Evolutionary conservation across 2,329 filamentous ascomycete species (phyloP).

Genomic region (Didymellaceae sp.): DNA sequence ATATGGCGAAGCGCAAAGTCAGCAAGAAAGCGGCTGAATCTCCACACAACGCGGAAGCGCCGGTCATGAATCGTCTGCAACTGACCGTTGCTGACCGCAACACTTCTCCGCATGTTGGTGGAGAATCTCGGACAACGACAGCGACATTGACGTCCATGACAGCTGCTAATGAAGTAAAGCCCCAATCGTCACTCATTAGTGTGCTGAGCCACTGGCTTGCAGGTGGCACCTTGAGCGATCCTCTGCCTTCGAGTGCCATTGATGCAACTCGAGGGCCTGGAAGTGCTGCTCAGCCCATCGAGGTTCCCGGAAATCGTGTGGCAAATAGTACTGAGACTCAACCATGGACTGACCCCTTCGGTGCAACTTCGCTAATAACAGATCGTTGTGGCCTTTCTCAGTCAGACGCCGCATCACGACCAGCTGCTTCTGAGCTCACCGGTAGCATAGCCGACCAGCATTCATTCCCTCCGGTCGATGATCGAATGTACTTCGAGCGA

Average conservation of each 20-base stretch:
- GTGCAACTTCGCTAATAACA: neutral
- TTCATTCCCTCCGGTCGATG: neutral
- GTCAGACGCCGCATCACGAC: neutral
- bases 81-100: neutral
- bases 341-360: neutral
- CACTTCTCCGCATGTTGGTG: neutral
- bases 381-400: neutral
- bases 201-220: neutral
- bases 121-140: neutral
- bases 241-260: neutral
- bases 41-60: neutral
- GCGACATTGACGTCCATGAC: neutral
- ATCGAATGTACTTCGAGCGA: neutral
- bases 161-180: neutral
- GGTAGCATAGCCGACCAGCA: neutral
- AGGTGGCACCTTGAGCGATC: neutral
- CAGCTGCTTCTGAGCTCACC: neutral
- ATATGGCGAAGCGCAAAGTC: slow-evolving; percentile 25
- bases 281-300: neutral
- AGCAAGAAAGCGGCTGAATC: slow-evolving; percentile 9
- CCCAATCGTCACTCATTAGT: neutral
- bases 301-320: neutral
- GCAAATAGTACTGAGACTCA: neutral
- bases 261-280: neutral
- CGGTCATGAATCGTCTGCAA: slow-evolving; percentile 1